Base-by-base conservation (phyloP, 1,139 yeast species). In the Hansenula sp. region DNA sequence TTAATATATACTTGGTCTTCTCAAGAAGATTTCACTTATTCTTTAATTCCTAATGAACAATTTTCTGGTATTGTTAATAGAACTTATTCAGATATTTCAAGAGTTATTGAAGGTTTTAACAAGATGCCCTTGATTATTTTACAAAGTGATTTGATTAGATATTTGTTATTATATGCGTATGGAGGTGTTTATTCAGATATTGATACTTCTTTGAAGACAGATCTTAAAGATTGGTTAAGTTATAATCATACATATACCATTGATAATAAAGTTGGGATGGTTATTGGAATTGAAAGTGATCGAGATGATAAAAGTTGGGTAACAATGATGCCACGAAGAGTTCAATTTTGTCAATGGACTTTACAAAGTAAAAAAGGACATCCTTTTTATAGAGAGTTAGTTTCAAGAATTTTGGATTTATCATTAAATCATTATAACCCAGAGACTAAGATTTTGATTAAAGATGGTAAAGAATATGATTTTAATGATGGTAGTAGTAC, bases 161-260 rank as follows among this genome's bases (percentile, higher is more conserved):
- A 89, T 60, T 68, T 89, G 52, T 79, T 89, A 40, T 62, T 89
- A 36, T 79, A 73, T 53, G 95, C 96, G 7, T 71, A 87, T 43
- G 97, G 97, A 22, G 97, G 97, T 2, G 82, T 86, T 2, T 89
- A 89, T 37, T 74, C 92, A 1, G 97, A 89, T 59, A 82, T 89
- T 39, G 97, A 89, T 59, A 89, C 97, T 3, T 29, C 32, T 14
- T 29, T 40, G 11, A 31, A 35, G 14, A 30, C 11, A 12, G 38
- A 40, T 24, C 17, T 45, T 9, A 13, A 28, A 6, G 25, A 17
- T 17, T 8, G 31, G 12, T 21, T 9, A 21, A 21, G 24, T 21
- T 21, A 21, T 7, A 21, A 21, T 21, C 31, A 14, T 22, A 32
- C 12, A 3, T 32, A 20, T 12, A 20, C 4, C 16, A 32, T 13